These are phyloP conservation scores for Mucor irregularis DNA, from an alignment of 371 early-diverging fungal genomes.

Conservation along the genomic window DNA sequence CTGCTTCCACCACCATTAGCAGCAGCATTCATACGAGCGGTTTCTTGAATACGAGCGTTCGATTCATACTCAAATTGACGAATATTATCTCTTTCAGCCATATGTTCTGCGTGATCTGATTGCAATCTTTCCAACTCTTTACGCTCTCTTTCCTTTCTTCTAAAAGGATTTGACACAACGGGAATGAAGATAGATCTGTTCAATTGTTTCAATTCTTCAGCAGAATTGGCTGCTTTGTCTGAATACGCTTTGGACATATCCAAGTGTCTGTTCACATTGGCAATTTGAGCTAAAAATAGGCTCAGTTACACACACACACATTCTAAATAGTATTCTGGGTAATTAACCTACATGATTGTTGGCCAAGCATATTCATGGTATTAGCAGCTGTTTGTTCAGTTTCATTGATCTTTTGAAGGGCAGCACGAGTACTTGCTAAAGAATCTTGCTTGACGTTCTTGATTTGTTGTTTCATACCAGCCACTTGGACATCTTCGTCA, in stretches of 20 bases:
- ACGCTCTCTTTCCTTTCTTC: slow-evolving; percentile 57
- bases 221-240: slow-evolving; percentile 70
- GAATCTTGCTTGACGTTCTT: slow-evolving; percentile 72
- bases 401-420: slow-evolving; percentile 65
- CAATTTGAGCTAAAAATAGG: slow-evolving; percentile 43
- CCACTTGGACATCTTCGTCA: slow-evolving; percentile 66
- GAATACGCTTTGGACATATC: slow-evolving; percentile 75
- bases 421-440: slow-evolving; percentile 69
- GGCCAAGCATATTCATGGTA: slow-evolving; percentile 66
- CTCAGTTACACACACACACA: slow-evolving; percentile 9
- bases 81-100: slow-evolving; percentile 43
- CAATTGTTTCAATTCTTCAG: slow-evolving; percentile 74
- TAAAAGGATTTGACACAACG: slow-evolving; percentile 67
- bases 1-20: slow-evolving; percentile 42
- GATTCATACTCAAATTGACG: slow-evolving; percentile 49
- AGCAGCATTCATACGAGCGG: slow-evolving; percentile 46
- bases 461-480: slow-evolving; percentile 65
- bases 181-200: slow-evolving; percentile 81
- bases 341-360: slow-evolving; percentile 57
- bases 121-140: slow-evolving; percentile 53
- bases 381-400: slow-evolving; percentile 64
- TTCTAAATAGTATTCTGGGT: no score
- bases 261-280: slow-evolving; percentile 70
- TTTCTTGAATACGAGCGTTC: slow-evolving; percentile 54
- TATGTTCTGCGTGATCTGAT: slow-evolving; percentile 50